Evolutionary conservation across 1,284 basidiomycete species (phyloP), one percentile per base, ranked within the genome.

Genomic region (Phaffia rhodozyma): DNA sequence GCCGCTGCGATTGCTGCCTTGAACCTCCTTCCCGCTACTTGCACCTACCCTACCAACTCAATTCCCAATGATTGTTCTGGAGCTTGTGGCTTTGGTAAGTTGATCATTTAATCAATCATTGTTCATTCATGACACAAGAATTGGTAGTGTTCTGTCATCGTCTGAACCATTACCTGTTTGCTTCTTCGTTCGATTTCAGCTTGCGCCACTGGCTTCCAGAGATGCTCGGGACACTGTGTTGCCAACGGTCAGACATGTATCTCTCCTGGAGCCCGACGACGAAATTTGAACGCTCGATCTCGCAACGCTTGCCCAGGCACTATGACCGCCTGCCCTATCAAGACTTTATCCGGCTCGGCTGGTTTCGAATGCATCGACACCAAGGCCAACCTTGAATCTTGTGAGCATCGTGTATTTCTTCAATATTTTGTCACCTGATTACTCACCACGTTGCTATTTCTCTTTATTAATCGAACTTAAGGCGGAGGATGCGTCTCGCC

Each of bases 401-500:
- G 69, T 70, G 53, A 66, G 68, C 69, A 47, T 11, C 58, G 23
- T 18, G 21, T 20, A 27, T 7, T 43, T 16, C 13, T 11, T 16
- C 13, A 27, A 51, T 43, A 9, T 27, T 30, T 20, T 54, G 29
- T 32, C 54, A 4, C 54, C 18, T 23, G 18, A n/a, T 30, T 6
- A 18, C 38, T 55, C 4, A n/a, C 29, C 6, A 43, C 16, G 2
- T 43, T 11, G 13, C n/a, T 16, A 16, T 32, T 34, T 34, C 9
- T 34, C 29, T 34, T 32, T 20, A 5, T 55, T n/a, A 6, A 9
- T 34, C 3, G 16, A 1, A 30, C 29, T 5, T 5, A n/a, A 71
- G 70, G 70, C 61, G 70, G 70, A n/a, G 69, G 70, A n/a, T 71
- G 70, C 56, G 53, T 68, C 29, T 60, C 65, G 18, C 62, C 67